Conservation (phyloP, 1,139 yeast genomes). For the Nakaseomyces nivariensis region DNA sequence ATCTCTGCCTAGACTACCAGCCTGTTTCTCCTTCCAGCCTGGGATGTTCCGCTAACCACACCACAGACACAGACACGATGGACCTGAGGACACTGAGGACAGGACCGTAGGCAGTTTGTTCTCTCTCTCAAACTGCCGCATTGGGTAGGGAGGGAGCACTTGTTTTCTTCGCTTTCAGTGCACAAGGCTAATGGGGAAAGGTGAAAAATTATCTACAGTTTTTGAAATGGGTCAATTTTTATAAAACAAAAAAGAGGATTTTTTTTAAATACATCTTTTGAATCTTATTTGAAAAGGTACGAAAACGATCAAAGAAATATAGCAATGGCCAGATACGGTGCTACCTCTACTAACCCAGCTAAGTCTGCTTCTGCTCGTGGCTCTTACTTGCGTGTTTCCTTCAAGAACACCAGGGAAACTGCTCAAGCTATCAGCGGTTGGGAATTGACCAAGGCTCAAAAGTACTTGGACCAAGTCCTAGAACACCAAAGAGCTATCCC, state of each 20-base stretch:
- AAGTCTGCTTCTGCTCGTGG: constrained; percentile 99
- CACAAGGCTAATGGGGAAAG: neutral
- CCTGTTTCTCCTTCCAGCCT: too few relatives aligned
- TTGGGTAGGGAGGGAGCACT: neutral
- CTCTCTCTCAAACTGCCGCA: neutral
- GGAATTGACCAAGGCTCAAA: constrained; percentile 93
- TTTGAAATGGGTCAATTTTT: neutral
- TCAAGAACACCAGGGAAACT: constrained; percentile 99
- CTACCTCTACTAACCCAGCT: constrained; percentile 98
- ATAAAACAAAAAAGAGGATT: neutral
- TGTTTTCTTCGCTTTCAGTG: too few relatives aligned
- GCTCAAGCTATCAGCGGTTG: constrained; percentile 98
- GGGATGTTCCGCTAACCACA: too few relatives aligned
- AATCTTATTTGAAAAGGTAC: neutral
- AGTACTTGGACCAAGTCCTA: constrained; percentile 91
- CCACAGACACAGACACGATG: too few relatives aligned
- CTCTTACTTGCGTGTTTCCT: constrained; percentile 97
- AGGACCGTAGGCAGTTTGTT: too few relatives aligned
- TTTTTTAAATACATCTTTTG: neutral
- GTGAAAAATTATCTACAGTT: neutral
- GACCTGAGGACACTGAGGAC: too few relatives aligned
- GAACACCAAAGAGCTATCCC: constrained; percentile 99
- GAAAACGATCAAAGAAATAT: constrained; percentile 4
- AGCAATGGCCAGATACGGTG: constrained; percentile 90
- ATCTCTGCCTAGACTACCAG: too few relatives aligned